Conservation (phyloP, 768 basidiomycete species). For the Steccherinum ochraceum region DNA sequence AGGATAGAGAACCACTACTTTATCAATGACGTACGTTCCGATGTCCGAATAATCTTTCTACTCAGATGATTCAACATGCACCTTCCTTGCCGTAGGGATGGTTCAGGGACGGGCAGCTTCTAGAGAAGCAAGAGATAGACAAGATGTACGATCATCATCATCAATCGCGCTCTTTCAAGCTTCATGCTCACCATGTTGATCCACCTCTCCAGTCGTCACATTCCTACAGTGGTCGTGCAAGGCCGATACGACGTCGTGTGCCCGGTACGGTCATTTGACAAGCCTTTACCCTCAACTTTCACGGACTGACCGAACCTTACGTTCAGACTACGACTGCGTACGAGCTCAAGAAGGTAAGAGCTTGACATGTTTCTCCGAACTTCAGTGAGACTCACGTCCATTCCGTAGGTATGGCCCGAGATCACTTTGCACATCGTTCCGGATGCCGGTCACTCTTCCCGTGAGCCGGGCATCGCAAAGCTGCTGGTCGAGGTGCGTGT, state of each 20-base stretch:
- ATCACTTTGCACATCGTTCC: slow-evolving; percentile 69
- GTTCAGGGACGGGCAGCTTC: slow-evolving; percentile 82
- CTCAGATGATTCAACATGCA: slow-evolving; percentile 1
- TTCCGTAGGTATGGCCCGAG: slow-evolving; percentile 63
- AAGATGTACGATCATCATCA: slow-evolving; percentile 58
- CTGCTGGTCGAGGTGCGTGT: slow-evolving; percentile 60
- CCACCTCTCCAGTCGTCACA: slow-evolving; percentile 62
- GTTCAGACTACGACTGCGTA: slow-evolving; percentile 71
- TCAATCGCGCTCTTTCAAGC: no score
- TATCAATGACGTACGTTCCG: slow-evolving; percentile 62
- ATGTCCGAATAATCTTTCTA: background rate
- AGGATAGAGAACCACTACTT: slow-evolving; percentile 91
- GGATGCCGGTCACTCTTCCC: slow-evolving; percentile 83
- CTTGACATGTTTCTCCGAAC: background rate
- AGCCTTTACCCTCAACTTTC: background rate
- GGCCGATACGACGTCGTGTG: slow-evolving; percentile 89
- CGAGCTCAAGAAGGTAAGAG: slow-evolving; percentile 59
- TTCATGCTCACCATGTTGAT: background rate
- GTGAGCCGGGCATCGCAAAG: slow-evolving; percentile 64
- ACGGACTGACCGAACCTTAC: no score
- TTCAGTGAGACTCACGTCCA: background rate
- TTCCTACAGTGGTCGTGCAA: slow-evolving; percentile 78
- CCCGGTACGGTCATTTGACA: slow-evolving; percentile 41
- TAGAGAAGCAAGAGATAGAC: slow-evolving; percentile 78
- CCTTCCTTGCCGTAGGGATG: slow-evolving; percentile 50